phyloP scores from a whole-genome alignment of 2,329 filamentous ascomycete genomes.

The Fusarium beomiforme region DNA sequence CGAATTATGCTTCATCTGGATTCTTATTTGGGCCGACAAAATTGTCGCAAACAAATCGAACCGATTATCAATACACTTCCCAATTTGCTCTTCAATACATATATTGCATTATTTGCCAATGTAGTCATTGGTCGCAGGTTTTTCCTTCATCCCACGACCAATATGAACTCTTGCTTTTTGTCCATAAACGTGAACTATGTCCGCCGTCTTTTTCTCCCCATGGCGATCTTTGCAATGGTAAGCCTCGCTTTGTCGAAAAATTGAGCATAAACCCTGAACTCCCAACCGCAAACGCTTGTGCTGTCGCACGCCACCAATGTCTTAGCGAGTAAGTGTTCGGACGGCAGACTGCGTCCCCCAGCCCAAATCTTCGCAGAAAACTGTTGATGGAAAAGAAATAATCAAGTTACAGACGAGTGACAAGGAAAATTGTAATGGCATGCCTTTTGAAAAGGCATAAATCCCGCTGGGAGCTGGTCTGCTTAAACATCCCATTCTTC shows the following conservation, averaged over 20 bases:
- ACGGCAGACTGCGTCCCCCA: slow-evolving; percentile 27
- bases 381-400: slow-evolving; percentile 31
- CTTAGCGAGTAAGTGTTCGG: slow-evolving; percentile 24
- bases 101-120: slow-evolving; percentile 7
- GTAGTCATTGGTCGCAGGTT: slow-evolving; percentile 2
- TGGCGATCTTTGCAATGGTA: slow-evolving; percentile 9
- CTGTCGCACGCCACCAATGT: slow-evolving; percentile 36
- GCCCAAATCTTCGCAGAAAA: slow-evolving; percentile 37
- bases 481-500: slow-evolving; percentile 63
- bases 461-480: neutral
- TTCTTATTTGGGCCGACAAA: slow-evolving; percentile 14
- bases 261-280: slow-evolving; percentile 39
- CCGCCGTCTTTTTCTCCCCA: slow-evolving; percentile 14
- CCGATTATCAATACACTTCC: slow-evolving; percentile 31
- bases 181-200: slow-evolving; percentile 25
- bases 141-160: slow-evolving; percentile 10
- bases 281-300: slow-evolving; percentile 43
- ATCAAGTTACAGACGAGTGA: slow-evolving; percentile 30
- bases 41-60: slow-evolving; percentile 14
- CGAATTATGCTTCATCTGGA: slow-evolving; percentile 19
- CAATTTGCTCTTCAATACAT: slow-evolving; percentile 5
- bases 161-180: slow-evolving; percentile 29
- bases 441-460: slow-evolving; percentile 15
- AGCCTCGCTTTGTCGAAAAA: slow-evolving; percentile 26
- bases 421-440: slow-evolving; percentile 19